Evolutionary conservation across 2,329 filamentous ascomycete genomes (phyloP).

Genomic region (Coniochaeta ligniaria): DNA sequence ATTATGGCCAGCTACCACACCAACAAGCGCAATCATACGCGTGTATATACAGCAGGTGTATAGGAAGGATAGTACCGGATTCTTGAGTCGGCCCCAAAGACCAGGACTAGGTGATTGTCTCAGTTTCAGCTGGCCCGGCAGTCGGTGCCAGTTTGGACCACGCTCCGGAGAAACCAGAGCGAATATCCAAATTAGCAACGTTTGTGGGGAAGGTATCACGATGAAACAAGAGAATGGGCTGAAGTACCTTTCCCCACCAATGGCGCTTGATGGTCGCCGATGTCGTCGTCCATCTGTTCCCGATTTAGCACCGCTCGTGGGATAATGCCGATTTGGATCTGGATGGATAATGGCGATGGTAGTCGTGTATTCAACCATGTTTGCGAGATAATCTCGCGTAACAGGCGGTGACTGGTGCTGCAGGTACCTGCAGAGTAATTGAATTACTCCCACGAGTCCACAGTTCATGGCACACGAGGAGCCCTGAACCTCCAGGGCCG

Average conservation of each 20-base stretch:
- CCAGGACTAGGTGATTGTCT: not conserved
- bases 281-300: not conserved
- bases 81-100: not conserved
- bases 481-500: not conserved
- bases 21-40: too few relatives aligned
- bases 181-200: not conserved
- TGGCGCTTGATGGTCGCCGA: not conserved
- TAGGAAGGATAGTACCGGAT: not conserved
- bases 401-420: not conserved
- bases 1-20: too few relatives aligned
- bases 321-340: not conserved
- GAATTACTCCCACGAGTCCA: not conserved
- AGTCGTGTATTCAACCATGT: not conserved
- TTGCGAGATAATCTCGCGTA: not conserved
- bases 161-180: not conserved
- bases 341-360: not conserved
- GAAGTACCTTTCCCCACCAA: not conserved
- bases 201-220: not conserved
- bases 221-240: constrained; percentile 1
- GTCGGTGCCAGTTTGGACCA: not conserved
- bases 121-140: not conserved
- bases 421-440: not conserved
- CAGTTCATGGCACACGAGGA: not conserved
- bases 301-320: not conserved
- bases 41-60: not conserved